Evolutionary conservation across 352 stramenopile genomes (phyloP).

Genomic region (Globisporangium cystogenes): DNA sequence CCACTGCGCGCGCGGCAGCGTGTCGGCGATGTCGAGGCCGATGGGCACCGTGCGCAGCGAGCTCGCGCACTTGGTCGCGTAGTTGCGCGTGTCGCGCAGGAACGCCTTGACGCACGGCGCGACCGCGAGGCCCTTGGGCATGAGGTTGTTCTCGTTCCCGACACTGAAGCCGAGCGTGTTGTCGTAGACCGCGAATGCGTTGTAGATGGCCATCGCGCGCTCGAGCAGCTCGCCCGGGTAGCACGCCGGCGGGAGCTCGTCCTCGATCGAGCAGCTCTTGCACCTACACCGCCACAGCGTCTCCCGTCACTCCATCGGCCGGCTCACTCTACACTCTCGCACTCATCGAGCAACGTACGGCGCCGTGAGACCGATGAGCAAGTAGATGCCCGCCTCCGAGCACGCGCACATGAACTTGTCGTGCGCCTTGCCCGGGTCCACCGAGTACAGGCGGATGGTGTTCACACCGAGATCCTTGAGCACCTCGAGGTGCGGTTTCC

Average conservation of each 20-base stretch:
- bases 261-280: slow-evolving; percentile 42
- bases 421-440: slow-evolving; percentile 51
- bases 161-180: slow-evolving; percentile 67
- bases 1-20: slow-evolving; percentile 53
- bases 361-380: slow-evolving; percentile 55
- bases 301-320: too few relatives aligned
- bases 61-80: slow-evolving; percentile 33
- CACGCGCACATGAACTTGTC: slow-evolving; percentile 80
- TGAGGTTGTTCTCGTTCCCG: slow-evolving; percentile 68
- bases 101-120: slow-evolving; percentile 70
- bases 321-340: too few relatives aligned
- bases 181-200: slow-evolving; percentile 69
- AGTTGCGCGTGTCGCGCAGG: slow-evolving; percentile 50
- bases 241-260: slow-evolving; percentile 34
- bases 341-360: slow-evolving; percentile 19
- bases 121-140: slow-evolving; percentile 26
- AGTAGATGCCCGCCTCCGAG: slow-evolving; percentile 62
- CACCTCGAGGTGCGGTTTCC: slow-evolving; percentile 40
- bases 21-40: slow-evolving; percentile 70
- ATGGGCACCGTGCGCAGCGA: slow-evolving; percentile 58
- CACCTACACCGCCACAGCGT: slow-evolving; percentile 22
- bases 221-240: slow-evolving; percentile 48
- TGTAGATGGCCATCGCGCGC: slow-evolving; percentile 63
- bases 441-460: slow-evolving; percentile 56
- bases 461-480: slow-evolving; percentile 59